phyloP scores from a whole-genome alignment of 163 green algal species.

The Volvox carteri region DNA sequence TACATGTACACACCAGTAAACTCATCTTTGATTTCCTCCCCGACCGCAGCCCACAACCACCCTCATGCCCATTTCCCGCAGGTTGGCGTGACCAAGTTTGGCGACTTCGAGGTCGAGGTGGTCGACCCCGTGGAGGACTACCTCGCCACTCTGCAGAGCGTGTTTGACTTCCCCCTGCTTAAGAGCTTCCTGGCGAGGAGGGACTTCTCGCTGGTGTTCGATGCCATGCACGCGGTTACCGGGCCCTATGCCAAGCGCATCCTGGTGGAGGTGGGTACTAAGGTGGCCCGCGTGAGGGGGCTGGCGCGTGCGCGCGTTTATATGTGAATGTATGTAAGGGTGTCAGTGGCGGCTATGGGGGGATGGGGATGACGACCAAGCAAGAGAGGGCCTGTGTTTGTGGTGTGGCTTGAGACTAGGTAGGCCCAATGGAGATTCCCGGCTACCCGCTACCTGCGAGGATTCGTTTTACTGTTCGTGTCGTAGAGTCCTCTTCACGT shows the following conservation, averaged over 20 bases:
- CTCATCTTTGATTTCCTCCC: too few species aligned
- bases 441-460: too few species aligned
- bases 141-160: conserved; percentile 87
- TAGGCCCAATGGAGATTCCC: too few species aligned
- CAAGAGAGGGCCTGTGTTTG: too few species aligned
- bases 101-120: conserved; percentile 97
- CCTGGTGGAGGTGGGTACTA: conserved; percentile 80
- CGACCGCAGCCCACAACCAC: not conserved
- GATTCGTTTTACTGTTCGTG: too few species aligned
- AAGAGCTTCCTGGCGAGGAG: conserved; percentile 82
- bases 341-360: not conserved
- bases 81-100: conserved; percentile 83
- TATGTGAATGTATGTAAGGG: not conserved
- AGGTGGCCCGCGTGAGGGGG: too few species aligned
- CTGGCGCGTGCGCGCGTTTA: too few species aligned
- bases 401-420: too few species aligned
- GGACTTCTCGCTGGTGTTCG: conserved; percentile 94
- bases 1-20: too few species aligned
- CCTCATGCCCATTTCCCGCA: too few species aligned
- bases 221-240: conserved; percentile 97
- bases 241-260: conserved; percentile 95
- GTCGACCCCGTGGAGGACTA: conserved; percentile 96
- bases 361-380: too few species aligned
- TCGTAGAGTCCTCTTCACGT: too few species aligned
- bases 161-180: conserved; percentile 97